phyloP scores from a whole-genome alignment of 495 filamentous ascomycete species.

The Geoglossum glabrum region DNA sequence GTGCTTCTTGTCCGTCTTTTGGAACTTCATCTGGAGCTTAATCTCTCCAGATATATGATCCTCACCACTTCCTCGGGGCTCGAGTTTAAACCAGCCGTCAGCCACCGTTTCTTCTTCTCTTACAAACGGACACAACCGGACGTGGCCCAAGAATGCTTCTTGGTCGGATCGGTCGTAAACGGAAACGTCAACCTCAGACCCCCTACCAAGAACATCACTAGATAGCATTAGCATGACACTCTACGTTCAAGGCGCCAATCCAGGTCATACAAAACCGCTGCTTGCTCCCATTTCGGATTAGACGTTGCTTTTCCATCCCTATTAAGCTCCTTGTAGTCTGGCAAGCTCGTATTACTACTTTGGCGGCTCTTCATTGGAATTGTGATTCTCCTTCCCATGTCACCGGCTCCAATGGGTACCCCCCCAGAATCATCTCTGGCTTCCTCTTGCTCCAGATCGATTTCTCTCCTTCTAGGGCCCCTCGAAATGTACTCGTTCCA shows the following conservation, averaged over 20 bases:
- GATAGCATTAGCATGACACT: background rate
- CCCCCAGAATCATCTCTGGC: slow-evolving; percentile 13
- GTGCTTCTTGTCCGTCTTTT: slow-evolving; percentile 77
- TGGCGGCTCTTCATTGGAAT: slow-evolving; percentile 93
- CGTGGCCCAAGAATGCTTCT: slow-evolving; percentile 83
- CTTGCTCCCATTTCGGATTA: slow-evolving; percentile 87
- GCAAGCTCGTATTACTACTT: slow-evolving; percentile 74
- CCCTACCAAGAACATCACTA: slow-evolving; percentile 85
- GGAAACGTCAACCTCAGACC: slow-evolving; percentile 81
- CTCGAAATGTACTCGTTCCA: slow-evolving; percentile 89
- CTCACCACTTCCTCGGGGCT: slow-evolving; percentile 41
- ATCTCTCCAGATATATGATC: slow-evolving; percentile 77
- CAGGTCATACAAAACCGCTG: slow-evolving; percentile 74
- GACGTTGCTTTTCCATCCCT: slow-evolving; percentile 43
- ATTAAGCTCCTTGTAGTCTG: slow-evolving; percentile 49
- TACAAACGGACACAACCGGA: slow-evolving; percentile 50
- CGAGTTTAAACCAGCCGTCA: slow-evolving; percentile 72
- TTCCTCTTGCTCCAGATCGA: background rate
- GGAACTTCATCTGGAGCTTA: slow-evolving; percentile 64
- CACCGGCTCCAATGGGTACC: slow-evolving; percentile 22
- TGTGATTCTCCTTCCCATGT: slow-evolving; percentile 66
- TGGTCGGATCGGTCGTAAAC: slow-evolving; percentile 71
- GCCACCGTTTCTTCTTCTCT: slow-evolving; percentile 46
- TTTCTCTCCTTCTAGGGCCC: slow-evolving; percentile 39
- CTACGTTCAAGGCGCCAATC: background rate